Percentiles rank a stretch among this genome's conserved stretches.
Conservation (phyloP, 2,329 filamentous ascomycete species). For the Xylariaceae sp. region DNA sequence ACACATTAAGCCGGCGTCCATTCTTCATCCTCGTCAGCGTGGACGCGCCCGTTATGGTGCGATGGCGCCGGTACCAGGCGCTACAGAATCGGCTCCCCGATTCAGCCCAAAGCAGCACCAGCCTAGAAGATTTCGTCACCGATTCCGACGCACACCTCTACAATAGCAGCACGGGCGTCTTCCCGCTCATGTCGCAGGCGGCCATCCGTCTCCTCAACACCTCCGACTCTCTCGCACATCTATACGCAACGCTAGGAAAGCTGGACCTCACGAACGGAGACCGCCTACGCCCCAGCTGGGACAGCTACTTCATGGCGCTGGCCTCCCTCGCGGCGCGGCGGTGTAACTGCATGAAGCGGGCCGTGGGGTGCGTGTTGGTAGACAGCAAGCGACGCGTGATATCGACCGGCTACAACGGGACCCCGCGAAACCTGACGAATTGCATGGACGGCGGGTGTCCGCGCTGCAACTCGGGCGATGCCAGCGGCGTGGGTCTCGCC, state of each 20-base stretch:
- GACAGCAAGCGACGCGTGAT: constrained; percentile 77
- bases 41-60: constrained; percentile 79
- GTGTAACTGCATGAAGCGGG: constrained; percentile 96
- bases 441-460: constrained; percentile 89
- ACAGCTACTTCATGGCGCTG: constrained; percentile 97
- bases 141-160: constrained; percentile 74
- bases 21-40: constrained; percentile 93
- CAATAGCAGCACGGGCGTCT: constrained; percentile 57
- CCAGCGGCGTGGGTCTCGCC: constrained; percentile 66
- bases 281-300: constrained; percentile 85
- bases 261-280: constrained; percentile 74
- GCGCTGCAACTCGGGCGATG: constrained; percentile 74
- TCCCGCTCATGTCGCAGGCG: constrained; percentile 74
- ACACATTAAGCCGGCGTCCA: constrained; percentile 71
- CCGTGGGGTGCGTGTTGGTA: constrained; percentile 91
- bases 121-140: constrained; percentile 53
- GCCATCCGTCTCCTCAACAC: constrained; percentile 85
- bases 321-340: constrained; percentile 84
- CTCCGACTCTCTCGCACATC: constrained; percentile 63
- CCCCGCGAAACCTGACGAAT: constrained; percentile 82
- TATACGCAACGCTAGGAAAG: constrained; percentile 67
- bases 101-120: constrained; percentile 22
- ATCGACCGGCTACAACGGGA: constrained; percentile 95
- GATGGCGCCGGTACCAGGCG: constrained; percentile 72
- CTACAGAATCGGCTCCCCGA: constrained; percentile 8